phyloP scores from a whole-genome alignment of 2,329 filamentous ascomycete genomes.

The Trichophyton equinum region DNA sequence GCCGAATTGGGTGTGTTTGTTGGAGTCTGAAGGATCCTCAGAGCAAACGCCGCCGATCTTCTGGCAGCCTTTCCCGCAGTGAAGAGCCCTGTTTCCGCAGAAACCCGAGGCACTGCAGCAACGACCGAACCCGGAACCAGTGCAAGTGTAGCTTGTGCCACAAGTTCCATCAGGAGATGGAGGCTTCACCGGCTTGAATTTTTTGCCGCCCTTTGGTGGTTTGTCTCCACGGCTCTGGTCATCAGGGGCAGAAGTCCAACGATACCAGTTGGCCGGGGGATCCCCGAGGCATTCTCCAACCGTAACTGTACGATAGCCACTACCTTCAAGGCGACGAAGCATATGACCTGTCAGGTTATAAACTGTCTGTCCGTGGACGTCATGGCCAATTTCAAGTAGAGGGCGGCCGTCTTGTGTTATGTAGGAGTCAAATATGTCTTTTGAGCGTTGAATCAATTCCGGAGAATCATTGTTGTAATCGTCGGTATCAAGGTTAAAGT shows the following conservation, averaged over 20 bases:
- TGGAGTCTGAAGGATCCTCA: background rate
- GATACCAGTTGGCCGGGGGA: slow-evolving; percentile 30
- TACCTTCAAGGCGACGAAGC: slow-evolving; percentile 21
- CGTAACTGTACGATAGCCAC: slow-evolving; percentile 30
- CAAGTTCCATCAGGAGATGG: slow-evolving; percentile 26
- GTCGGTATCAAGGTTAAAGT: slow-evolving; percentile 37
- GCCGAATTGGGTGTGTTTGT: background rate
- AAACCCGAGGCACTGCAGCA: slow-evolving; percentile 22
- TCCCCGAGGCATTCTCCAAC: slow-evolving; percentile 34
- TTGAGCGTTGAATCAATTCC: slow-evolving; percentile 26
- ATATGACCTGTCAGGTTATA: slow-evolving; percentile 33
- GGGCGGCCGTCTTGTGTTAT: slow-evolving; percentile 21
- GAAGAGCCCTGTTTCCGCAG: slow-evolving; percentile 22
- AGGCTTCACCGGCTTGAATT: slow-evolving; percentile 4
- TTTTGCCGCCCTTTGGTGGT: background rate
- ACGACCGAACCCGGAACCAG: slow-evolving; percentile 24
- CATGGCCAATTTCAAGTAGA: slow-evolving; percentile 32
- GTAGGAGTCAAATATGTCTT: slow-evolving; percentile 29
- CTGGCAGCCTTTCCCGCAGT: slow-evolving; percentile 25
- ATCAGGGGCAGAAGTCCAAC: slow-evolving; percentile 13
- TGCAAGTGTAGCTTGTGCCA: slow-evolving; percentile 23
- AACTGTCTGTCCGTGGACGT: slow-evolving; percentile 33
- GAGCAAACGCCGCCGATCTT: slow-evolving; percentile 21
- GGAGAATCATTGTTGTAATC: slow-evolving; percentile 34
- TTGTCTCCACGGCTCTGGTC: background rate